Evolutionary conservation across 768 basidiomycete genomes (phyloP), one percentile per base, ranked within the genome.

Genomic region (Phallus indusiatus): DNA sequence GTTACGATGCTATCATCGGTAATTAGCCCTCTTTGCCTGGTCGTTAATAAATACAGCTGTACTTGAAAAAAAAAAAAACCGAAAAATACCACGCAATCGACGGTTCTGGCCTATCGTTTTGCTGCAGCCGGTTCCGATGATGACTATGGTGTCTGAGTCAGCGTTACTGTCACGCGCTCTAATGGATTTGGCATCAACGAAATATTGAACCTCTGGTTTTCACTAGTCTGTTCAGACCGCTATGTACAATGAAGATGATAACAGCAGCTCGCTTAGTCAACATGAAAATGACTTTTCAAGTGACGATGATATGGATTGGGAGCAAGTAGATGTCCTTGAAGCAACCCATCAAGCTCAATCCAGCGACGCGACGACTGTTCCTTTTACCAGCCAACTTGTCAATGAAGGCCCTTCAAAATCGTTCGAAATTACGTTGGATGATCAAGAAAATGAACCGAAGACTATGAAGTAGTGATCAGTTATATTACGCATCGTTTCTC

Each of bases 271-370:
- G 20, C 47, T 46, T 6, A 48, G n/a, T 35, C 12, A 47, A 5
- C 49, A 46, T 21, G 46, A 28, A 47, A 47, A 46, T 46, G 49
- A 59, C 35, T 36, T 35, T 22, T 59, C 57, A 22, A 59, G 50
- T 24, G 85, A 87, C 65, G 84, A 88, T 65, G 88, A 88, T 47
- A 76, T 81, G 61, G 88, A 90, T 67, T 89, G 87, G 88, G 87
- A 90, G 69, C 87, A 90, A 68, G 83, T 90, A 14, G 75, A 78
- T 46, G 80, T 88, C 2, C 78, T 80, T 33, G 75, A 69, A 59
- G 63, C 47, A 47, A 54, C 24, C 8, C 20, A 16, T 20, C 24
- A 53, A 36, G 48, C 24, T 54, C 47, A 48, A 46, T 60, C 55
- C 36, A 52, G 50, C 21, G 28, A 51, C 24, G 51, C 22, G 9